phyloP scores from a whole-genome alignment of 1,284 basidiomycete genomes.

The Coriolopsis trogii region DNA sequence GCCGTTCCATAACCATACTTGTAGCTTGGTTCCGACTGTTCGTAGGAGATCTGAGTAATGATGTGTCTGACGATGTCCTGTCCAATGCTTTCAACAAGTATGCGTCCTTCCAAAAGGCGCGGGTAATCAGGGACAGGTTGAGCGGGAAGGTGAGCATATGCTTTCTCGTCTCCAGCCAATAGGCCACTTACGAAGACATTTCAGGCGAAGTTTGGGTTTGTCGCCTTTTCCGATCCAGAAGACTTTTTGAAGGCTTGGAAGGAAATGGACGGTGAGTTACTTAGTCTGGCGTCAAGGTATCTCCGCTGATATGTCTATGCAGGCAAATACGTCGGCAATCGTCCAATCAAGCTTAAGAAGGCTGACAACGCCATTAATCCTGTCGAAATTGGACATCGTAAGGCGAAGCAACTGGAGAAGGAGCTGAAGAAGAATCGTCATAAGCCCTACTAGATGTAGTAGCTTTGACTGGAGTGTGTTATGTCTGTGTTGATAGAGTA shows the following conservation, averaged over 20 bases:
- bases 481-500: too few species aligned
- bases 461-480: neutral
- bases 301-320: slow-evolving; percentile 1
- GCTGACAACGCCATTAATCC: slow-evolving; percentile 86
- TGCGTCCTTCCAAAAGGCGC: slow-evolving; percentile 90
- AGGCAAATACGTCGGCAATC: slow-evolving; percentile 97
- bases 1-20: neutral
- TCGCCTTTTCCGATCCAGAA: slow-evolving; percentile 97
- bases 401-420: slow-evolving; percentile 80
- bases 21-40: slow-evolving; percentile 97
- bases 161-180: neutral
- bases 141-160: slow-evolving; percentile 76
- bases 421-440: slow-evolving; percentile 82
- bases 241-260: slow-evolving; percentile 99
- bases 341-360: slow-evolving; percentile 90
- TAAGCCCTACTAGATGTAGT: slow-evolving; percentile 64
- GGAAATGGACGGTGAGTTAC: slow-evolving; percentile 88
- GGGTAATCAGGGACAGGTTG: slow-evolving; percentile 91
- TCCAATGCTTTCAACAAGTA: slow-evolving; percentile 94
- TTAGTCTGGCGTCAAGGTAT: neutral
- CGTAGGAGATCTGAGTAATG: slow-evolving; percentile 97
- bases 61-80: slow-evolving; percentile 94
- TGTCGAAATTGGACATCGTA: slow-evolving; percentile 91
- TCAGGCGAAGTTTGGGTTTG: slow-evolving; percentile 96
- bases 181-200: slow-evolving; percentile 3